Base-by-base conservation (phyloP, 2,329 filamentous ascomycete genomes). In the Stagonosporopsis rhizophila region DNA sequence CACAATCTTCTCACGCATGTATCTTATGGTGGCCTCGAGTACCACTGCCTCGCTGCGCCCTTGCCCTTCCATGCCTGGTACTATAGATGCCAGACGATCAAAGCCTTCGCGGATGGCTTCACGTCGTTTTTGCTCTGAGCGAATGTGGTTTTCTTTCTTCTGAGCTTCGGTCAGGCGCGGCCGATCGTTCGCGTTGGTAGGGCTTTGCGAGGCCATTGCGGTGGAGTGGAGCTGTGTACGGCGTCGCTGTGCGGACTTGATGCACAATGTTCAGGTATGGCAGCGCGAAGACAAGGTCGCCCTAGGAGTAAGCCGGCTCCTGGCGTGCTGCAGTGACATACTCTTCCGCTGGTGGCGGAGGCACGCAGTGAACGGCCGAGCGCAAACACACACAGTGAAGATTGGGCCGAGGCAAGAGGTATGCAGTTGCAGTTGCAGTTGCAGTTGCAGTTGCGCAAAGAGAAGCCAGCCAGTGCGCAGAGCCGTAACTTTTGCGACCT, bases 1-100 rank as follows among this genome's bases (percentile, higher is more conserved):
- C 11, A 67, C 60, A 27, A 80, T 73, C 71, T 79, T 69, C 46
- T 78, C 71, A 51, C 73, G 66, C 69, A 81, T 77, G 65, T 74
- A 75, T 41, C 76, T 72, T 51, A 82, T 76, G 1, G 80, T 80
- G 22, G 75, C 75, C 60, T 87, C 86, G 20, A 96, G 81, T n/a
- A 96, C 91, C 17, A 92, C 82, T 25, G 90, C 91, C 75, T 96
- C 92, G 61, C 91, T 95, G 41, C 92, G 87, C 1, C 90, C 92
- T 69, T 93, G 89, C 0, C 92, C 92, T 67, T 91, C 85, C 49
- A 96, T 82, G 0, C 90, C 91, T 0, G 92, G 92, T 1, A 96
- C 91, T 28, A 96, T 82, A 49, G 88, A 85, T 15, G 90, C 90
- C 23, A 96, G 83, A 30, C 87, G 85, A 74, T 96, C 91, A 73